Percentiles rank a stretch among this genome's conserved stretches.
These are phyloP conservation scores for Sugiyamaella floridensis DNA, from an alignment of 805 yeast species.

Conservation along the genomic window DNA sequence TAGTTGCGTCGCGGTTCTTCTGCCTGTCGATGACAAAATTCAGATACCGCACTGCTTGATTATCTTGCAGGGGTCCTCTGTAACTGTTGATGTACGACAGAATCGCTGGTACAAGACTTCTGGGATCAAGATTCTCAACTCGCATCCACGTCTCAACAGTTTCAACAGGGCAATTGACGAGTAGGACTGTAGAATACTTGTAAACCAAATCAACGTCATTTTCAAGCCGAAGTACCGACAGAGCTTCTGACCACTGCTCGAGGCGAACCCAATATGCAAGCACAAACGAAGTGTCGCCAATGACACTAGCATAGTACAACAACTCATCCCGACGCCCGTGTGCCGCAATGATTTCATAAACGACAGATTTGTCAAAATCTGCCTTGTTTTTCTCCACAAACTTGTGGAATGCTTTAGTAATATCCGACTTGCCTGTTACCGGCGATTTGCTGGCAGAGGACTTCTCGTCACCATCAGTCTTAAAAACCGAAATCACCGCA, in stretches of 20 bases:
- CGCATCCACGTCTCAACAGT: conserved; percentile 79
- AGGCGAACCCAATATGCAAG: conserved; percentile 60
- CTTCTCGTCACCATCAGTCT: not conserved
- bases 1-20: conserved; percentile 36
- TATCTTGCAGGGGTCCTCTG: conserved; percentile 39
- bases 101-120: conserved; percentile 67
- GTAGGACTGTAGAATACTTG: conserved; percentile 58
- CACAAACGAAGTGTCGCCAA: conserved; percentile 63
- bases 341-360: conserved; percentile 62
- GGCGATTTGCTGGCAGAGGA: not conserved
- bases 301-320: conserved; percentile 57
- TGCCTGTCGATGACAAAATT: conserved; percentile 45
- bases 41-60: conserved; percentile 63
- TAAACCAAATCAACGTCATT: conserved; percentile 48
- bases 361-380: conserved; percentile 55
- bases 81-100: conserved; percentile 47
- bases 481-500: conserved; percentile 11
- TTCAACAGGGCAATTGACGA: conserved; percentile 58
- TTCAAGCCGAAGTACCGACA: conserved; percentile 43
- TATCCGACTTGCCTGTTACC: not conserved
- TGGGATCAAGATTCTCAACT: conserved; percentile 46
- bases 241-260: conserved; percentile 68
- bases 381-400: conserved; percentile 47
- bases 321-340: conserved; percentile 62
- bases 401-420: conserved; percentile 31